Percentiles rank a stretch among this genome's conserved stretches.
phyloP scores from a whole-genome alignment of 192 early-diverging fungal genomes.

The Backusella psychrophila region DNA sequence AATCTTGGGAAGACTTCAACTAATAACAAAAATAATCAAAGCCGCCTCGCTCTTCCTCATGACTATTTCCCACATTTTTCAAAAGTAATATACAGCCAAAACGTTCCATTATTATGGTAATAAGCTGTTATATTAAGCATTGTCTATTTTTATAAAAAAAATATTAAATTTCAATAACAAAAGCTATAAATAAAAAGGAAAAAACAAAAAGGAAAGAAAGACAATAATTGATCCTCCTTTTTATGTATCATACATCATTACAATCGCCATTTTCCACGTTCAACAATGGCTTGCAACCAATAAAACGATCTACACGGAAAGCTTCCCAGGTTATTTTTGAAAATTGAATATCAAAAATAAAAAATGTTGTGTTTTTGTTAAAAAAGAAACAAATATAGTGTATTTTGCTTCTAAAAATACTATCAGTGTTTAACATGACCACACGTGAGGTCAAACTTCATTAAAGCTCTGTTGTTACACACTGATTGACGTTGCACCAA shows the following conservation, averaged over 20 bases:
- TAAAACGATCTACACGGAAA: not conserved
- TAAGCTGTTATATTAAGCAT: not conserved
- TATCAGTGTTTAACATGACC: not conserved
- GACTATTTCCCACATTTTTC: not conserved
- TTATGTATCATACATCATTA: not conserved
- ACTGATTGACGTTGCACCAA: not conserved
- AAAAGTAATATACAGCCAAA: not conserved
- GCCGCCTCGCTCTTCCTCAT: not conserved
- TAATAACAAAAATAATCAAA: not conserved
- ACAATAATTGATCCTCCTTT: not conserved
- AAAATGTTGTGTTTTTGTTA: not conserved
- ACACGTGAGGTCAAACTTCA: not conserved
- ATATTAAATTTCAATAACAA: not conserved
- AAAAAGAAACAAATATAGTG: slow-evolving; percentile 2
- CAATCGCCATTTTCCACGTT: not conserved
- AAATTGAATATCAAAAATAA: not conserved
- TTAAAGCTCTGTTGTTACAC: not conserved
- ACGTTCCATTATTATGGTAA: not conserved
- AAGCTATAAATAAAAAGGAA: not conserved
- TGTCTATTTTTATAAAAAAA: not conserved
- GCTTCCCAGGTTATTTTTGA: not conserved
- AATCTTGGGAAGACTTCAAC: not conserved
- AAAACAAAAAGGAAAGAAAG: not conserved
- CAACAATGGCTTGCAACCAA: not conserved
- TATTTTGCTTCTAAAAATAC: slow-evolving; percentile 1